phyloP scores from a whole-genome alignment of 1,284 basidiomycete genomes.

The Trametes sp. region DNA sequence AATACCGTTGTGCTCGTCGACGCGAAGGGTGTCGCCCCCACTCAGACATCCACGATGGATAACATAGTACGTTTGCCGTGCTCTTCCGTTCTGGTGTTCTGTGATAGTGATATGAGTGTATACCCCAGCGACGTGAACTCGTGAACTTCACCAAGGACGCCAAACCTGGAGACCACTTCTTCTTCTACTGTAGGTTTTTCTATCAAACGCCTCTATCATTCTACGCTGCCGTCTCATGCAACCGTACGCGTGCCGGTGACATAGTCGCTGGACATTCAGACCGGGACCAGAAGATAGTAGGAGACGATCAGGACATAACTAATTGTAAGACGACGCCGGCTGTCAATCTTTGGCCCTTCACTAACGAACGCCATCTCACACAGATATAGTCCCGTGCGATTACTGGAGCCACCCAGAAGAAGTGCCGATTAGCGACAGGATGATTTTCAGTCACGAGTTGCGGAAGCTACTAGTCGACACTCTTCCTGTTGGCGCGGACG shows the following conservation, averaged over 20 bases:
- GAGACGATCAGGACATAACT: background rate
- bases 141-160: slow-evolving; percentile 12
- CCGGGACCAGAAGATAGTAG: background rate
- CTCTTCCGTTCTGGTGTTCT: too few species aligned
- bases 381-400: slow-evolving; percentile 34
- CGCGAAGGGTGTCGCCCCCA: background rate
- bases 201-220: background rate
- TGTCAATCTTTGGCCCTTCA: too few species aligned
- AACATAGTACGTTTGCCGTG: slow-evolving; percentile 28
- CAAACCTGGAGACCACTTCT: slow-evolving; percentile 24
- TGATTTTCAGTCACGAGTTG: slow-evolving; percentile 49
- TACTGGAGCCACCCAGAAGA: slow-evolving; percentile 25
- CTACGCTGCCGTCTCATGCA: too few species aligned
- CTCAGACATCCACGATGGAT: slow-evolving; percentile 18
- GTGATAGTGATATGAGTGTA: background rate
- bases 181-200: slow-evolving; percentile 30
- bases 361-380: too few species aligned
- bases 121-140: slow-evolving; percentile 23
- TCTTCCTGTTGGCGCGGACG: slow-evolving; percentile 48
- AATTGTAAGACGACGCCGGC: too few species aligned
- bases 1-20: slow-evolving; percentile 23
- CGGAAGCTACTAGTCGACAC: slow-evolving; percentile 47
- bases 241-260: too few species aligned
- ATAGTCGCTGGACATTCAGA: background rate
- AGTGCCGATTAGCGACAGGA: slow-evolving; percentile 4